Evolutionary conservation across 140 eudicot genomes (phyloP).

Genomic region (Oenanthe javanica): DNA sequence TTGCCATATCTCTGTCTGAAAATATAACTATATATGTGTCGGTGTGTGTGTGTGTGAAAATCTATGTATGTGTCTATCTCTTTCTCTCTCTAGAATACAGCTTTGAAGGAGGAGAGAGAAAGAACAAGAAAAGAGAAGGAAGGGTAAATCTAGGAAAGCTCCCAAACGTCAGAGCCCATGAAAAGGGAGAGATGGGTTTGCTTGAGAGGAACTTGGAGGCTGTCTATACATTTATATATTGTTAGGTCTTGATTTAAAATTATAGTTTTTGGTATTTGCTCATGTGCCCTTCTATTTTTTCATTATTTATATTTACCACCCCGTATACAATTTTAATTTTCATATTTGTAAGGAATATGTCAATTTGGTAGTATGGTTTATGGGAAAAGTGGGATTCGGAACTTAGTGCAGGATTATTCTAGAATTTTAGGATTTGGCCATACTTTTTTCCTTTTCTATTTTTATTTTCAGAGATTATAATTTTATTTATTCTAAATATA

Average conservation of each 20-base stretch:
- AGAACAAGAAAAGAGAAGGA: background rate
- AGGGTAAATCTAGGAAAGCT: slow-evolving; percentile 1
- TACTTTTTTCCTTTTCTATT: no score
- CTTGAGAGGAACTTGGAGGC: slow-evolving; percentile 3
- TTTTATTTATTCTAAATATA: no score
- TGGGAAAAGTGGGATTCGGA: background rate
- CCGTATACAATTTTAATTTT: background rate
- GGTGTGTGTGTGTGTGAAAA: background rate
- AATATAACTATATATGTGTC: background rate
- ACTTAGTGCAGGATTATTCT: background rate
- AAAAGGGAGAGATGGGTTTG: background rate
- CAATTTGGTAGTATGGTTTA: background rate
- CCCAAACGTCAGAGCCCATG: slow-evolving; percentile 23
- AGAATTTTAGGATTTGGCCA: background rate
- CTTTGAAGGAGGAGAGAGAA: slow-evolving; percentile 23
- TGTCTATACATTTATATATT: background rate
- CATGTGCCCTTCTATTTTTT: background rate
- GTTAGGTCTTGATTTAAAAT: background rate
- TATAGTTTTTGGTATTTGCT: background rate
- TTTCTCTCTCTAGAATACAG: slow-evolving; percentile 17
- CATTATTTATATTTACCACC: background rate
- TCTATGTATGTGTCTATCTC: background rate
- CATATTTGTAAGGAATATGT: background rate
- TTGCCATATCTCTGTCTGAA: slow-evolving; percentile 30
- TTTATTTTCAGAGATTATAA: no score